These are phyloP conservation scores for Apiospora marii DNA, from an alignment of 2,329 filamentous ascomycete genomes.

Conservation along the genomic window DNA sequence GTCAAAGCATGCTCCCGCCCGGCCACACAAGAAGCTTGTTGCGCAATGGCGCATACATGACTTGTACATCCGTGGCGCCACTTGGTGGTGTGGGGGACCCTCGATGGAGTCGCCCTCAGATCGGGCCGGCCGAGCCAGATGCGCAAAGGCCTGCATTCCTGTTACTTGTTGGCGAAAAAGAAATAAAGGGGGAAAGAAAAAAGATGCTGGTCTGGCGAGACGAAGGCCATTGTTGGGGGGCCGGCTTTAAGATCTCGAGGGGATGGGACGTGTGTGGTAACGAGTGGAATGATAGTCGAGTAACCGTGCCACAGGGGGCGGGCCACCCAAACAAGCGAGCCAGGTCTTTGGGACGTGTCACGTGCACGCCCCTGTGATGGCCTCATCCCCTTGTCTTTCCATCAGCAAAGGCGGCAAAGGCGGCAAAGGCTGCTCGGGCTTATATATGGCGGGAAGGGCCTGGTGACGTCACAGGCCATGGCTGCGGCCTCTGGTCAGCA, in stretches of 20 bases:
- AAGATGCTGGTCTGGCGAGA: neutral
- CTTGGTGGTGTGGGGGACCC: conserved; percentile 1
- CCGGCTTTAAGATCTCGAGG: neutral
- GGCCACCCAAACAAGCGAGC: conserved; percentile 9
- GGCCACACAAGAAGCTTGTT: conserved; percentile 7
- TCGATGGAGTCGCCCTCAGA: conserved; percentile 1
- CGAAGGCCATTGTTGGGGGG: conserved; percentile 14
- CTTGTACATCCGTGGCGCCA: conserved; percentile 12
- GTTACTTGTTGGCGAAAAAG: conserved; percentile 1
- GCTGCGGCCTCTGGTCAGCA: neutral
- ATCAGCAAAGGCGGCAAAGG: neutral
- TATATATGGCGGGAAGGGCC: neutral
- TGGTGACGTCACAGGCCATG: neutral
- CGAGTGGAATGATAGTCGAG: conserved; percentile 21
- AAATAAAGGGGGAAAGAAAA: neutral
- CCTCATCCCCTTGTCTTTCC: neutral
- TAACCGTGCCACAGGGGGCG: conserved; percentile 20
- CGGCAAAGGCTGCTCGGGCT: neutral
- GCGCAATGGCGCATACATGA: conserved; percentile 10
- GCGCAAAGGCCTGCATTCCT: neutral
- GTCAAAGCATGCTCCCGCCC: neutral
- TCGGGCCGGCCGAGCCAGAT: neutral
- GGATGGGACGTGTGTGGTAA: conserved; percentile 11
- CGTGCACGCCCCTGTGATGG: conserved; percentile 11
- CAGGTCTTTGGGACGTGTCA: conserved; percentile 9